A percentile compares a stretch with the other conserved stretches of the same genome.
Conservation (phyloP, 129 eudicot genomes). For the Pulicaria dysenterica region DNA sequence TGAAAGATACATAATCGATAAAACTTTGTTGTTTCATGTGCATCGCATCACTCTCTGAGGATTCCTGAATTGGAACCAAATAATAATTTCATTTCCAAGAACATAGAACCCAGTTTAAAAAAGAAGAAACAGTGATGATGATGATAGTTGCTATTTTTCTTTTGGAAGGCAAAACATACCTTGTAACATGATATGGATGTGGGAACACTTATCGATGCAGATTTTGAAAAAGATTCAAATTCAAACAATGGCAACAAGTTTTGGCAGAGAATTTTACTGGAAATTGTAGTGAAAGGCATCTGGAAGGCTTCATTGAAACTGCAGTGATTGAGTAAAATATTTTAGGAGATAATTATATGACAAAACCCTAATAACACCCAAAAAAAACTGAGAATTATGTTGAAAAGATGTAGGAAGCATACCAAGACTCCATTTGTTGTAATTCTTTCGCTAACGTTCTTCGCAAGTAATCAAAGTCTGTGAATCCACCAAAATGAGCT, state of each 20-base stretch:
- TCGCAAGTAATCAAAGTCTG: too few relatives aligned
- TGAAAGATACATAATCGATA: slow-evolving; percentile 57
- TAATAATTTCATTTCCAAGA: background rate
- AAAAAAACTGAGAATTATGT: too few relatives aligned
- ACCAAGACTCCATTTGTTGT: slow-evolving; percentile 86
- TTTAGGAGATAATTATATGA: background rate
- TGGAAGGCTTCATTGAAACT: slow-evolving; percentile 89
- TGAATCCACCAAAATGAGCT: too few relatives aligned
- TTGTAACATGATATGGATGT: slow-evolving; percentile 76
- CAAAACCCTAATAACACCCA: too few relatives aligned
- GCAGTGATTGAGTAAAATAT: slow-evolving; percentile 28
- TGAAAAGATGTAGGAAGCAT: slow-evolving; percentile 35
- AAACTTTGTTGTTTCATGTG: slow-evolving; percentile 42
- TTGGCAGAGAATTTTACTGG: slow-evolving; percentile 59
- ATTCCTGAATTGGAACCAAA: slow-evolving; percentile 50
- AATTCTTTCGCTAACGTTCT: too few relatives aligned
- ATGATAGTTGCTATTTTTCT: background rate
- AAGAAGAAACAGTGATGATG: background rate
- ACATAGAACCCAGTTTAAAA: background rate
- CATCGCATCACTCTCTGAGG: slow-evolving; percentile 30
- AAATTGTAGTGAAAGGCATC: slow-evolving; percentile 82
- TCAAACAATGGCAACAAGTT: slow-evolving; percentile 81
- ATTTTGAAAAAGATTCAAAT: slow-evolving; percentile 45
- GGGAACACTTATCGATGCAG: background rate
- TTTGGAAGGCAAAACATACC: slow-evolving; percentile 41